Evolutionary conservation across 352 stramenopile species (phyloP).

Genomic region (Globisporangium heterothallicum): DNA sequence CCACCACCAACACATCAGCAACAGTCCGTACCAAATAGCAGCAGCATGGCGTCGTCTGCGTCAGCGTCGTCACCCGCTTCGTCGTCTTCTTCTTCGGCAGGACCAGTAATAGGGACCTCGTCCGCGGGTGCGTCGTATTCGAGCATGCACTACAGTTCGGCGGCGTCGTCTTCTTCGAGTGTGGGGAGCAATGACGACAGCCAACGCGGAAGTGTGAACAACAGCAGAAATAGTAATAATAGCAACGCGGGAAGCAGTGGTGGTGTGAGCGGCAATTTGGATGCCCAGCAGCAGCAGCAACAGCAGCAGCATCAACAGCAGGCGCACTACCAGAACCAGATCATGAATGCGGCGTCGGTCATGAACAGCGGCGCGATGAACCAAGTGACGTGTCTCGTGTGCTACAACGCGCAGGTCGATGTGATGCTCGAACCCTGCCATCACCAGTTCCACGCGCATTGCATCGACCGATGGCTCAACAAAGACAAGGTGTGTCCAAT

Average conservation of each 20-base stretch:
- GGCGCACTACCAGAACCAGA: slow-evolving; percentile 14
- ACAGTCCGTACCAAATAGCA: slow-evolving; percentile 1
- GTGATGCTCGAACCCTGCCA: slow-evolving; percentile 58
- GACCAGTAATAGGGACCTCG: neutral
- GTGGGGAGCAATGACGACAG: slow-evolving; percentile 9
- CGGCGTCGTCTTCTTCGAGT: slow-evolving; percentile 5
- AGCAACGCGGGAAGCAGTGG: slow-evolving; percentile 1
- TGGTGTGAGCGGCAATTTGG: neutral
- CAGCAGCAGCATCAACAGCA: slow-evolving; percentile 1
- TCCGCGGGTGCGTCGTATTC: neutral
- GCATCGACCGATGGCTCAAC: slow-evolving; percentile 61
- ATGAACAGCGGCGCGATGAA: slow-evolving; percentile 11
- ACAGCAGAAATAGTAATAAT: slow-evolving; percentile 6
- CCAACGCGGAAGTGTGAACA: slow-evolving; percentile 3
- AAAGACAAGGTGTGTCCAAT: slow-evolving; percentile 77
- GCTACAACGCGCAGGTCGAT: slow-evolving; percentile 44
- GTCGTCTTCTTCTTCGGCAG: neutral
- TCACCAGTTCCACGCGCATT: slow-evolving; percentile 76
- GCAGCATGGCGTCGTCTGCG: neutral
- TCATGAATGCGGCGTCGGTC: slow-evolving; percentile 18
- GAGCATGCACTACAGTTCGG: slow-evolving; percentile 2
- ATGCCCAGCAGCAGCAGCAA: slow-evolving; percentile 2
- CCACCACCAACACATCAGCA: slow-evolving; percentile 1
- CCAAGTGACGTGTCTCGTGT: slow-evolving; percentile 33
- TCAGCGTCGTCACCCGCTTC: neutral